These are phyloP conservation scores for Cornus kousa DNA, from an alignment of 148 eudicot genomes.

Conservation along the genomic window DNA sequence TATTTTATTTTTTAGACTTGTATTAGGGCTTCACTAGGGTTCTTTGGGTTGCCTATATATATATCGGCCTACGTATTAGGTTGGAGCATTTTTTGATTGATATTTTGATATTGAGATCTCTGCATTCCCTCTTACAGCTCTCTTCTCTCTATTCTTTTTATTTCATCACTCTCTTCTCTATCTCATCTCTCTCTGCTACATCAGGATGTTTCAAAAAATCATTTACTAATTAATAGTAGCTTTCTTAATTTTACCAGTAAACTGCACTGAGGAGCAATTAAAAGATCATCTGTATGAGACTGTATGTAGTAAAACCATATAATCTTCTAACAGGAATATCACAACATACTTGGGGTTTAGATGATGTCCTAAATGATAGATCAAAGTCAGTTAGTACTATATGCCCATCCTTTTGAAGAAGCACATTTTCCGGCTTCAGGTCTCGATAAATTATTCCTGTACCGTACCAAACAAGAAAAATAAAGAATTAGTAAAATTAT, in stretches of 20 bases:
- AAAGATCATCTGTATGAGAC: not conserved
- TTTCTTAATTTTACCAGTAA: not conserved
- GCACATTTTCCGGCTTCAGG: constrained; percentile 91
- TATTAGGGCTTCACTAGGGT: no score
- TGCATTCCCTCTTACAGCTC: no score
- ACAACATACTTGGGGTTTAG: constrained; percentile 79
- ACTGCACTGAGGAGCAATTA: not conserved
- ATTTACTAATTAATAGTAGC: not conserved
- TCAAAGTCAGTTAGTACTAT: constrained; percentile 89
- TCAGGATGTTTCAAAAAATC: not conserved
- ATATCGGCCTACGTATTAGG: no score
- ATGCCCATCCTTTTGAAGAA: constrained; percentile 86
- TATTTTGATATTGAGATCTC: no score
- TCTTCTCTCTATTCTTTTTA: no score
- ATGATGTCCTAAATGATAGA: constrained; percentile 75
- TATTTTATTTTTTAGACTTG: no score
- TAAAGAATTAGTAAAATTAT: no score
- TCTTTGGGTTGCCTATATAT: no score
- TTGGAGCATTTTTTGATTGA: no score
- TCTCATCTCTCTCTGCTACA: no score
- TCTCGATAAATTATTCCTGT: constrained; percentile 95
- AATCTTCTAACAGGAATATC: not conserved
- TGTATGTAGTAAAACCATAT: not conserved
- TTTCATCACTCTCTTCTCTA: no score
- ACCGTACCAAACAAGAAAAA: constrained; percentile 12